Evolutionary conservation across 2,329 filamentous ascomycete genomes (phyloP), one percentile per base, ranked within the genome.

Genomic region (Ophiosphaerella korrae): DNA sequence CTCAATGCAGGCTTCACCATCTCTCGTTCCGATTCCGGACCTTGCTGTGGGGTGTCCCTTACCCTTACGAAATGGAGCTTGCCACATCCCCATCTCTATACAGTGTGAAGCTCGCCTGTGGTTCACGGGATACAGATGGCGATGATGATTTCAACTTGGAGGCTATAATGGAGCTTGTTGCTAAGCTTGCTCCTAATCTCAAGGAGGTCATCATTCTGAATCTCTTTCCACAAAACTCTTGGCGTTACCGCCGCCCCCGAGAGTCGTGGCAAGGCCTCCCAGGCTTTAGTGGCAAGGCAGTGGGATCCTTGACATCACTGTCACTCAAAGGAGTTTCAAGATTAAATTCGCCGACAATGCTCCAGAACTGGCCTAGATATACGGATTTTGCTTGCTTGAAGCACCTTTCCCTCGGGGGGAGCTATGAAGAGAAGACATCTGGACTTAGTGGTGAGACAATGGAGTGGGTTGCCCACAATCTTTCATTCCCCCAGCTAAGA

Each of bases 61-160:
- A 62, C 51, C 52, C 55, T 24, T 63, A 62, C 38, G 60, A 64
- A 45, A 62, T 63, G 54, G 54, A 57, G 37, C 52, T 64, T 48
- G 60, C 60, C 29, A 63, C 58, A 29, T 63, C 51, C 12, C 59
- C 57, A 40, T 59, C 43, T 50, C 47, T 64, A 4, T 58, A 63
- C 34, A 53, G 48, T 36, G 31, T 61, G 4, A 59, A 57, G 36
- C 29, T 50, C 48, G 16, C 29, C 24, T 60, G 57, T 36, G 34
- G 40, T 21, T 24, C n/a, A 9, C 50, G 42, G 9, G 61, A 62
- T 54, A 38, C 53, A 5, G 49, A 60, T 53, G 50, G 53, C 43
- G 55, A 59, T 32, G 37, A 50, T 47, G 59, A 64, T 44, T 64
- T 54, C 44, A 64, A 64, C 40, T 9, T 40, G 18, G 59, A 64